These are phyloP conservation scores for Candida parachauliodes DNA, from an alignment of 805 yeast genomes.

Conservation along the genomic window DNA sequence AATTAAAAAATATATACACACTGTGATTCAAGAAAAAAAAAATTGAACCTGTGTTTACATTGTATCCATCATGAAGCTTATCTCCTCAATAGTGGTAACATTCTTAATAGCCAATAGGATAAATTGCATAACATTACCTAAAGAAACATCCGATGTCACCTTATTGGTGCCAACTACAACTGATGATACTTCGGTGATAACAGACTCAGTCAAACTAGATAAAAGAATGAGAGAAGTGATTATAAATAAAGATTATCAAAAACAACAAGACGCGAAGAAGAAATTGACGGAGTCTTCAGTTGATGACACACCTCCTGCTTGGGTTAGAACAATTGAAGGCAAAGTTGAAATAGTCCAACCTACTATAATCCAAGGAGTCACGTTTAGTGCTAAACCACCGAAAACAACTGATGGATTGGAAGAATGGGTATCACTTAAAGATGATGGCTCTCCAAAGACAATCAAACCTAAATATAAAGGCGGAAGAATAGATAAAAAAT, in stretches of 20 bases:
- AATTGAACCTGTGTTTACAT: too few species aligned
- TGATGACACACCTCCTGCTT: slow-evolving; percentile 34
- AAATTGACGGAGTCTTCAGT: slow-evolving; percentile 9
- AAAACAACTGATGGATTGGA: slow-evolving; percentile 63
- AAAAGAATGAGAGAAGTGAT: slow-evolving; percentile 26
- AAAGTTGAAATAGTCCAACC: slow-evolving; percentile 60
- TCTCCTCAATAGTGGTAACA: slow-evolving; percentile 3
- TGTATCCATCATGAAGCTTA: slow-evolving; percentile 7
- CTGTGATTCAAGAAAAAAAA: too few species aligned
- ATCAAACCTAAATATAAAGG: slow-evolving; percentile 71
- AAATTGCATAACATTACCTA: background rate
- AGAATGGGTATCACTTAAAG: slow-evolving; percentile 78
- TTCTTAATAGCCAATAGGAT: background rate
- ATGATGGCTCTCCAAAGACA: slow-evolving; percentile 77
- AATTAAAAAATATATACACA: too few species aligned
- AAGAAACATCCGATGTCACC: background rate
- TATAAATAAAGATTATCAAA: slow-evolving; percentile 26
- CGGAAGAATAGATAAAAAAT: slow-evolving; percentile 61
- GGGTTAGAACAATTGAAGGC: slow-evolving; percentile 67
- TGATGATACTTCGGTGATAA: background rate
- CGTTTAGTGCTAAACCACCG: slow-evolving; percentile 68
- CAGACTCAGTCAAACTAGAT: background rate
- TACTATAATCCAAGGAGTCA: slow-evolving; percentile 59
- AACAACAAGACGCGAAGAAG: slow-evolving; percentile 18
- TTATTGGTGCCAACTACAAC: background rate